Percentiles rank a stretch among this genome's conserved stretches.
Conservation (phyloP, 2,329 filamentous ascomycete genomes). For the Penicillium paneum region DNA sequence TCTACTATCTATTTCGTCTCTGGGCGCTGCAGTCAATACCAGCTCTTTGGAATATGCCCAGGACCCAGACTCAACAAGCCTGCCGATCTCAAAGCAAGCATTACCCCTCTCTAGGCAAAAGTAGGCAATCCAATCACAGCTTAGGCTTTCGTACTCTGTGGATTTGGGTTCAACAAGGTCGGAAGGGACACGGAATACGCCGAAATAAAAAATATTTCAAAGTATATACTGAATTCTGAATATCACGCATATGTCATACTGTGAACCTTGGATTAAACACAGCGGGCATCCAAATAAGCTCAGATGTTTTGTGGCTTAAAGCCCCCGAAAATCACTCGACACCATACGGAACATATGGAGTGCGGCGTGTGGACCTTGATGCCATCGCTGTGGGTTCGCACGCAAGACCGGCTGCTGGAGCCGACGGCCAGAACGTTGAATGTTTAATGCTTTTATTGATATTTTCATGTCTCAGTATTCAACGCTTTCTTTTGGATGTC, state of each 20-base stretch:
- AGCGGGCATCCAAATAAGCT: slow-evolving; percentile 1
- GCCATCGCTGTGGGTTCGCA: slow-evolving; percentile 12
- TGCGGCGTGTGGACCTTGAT: slow-evolving; percentile 3
- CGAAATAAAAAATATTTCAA: neutral
- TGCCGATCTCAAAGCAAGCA: neutral
- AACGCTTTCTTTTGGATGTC: neutral
- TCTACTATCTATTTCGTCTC: neutral
- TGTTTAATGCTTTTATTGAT: neutral
- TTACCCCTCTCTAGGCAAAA: neutral
- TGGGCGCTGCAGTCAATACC: neutral
- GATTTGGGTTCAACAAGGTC: neutral
- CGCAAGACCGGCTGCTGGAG: slow-evolving; percentile 4
- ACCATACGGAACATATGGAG: neutral
- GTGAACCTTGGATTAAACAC: neutral
- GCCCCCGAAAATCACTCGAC: neutral
- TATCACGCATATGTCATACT: neutral
- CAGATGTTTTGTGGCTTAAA: slow-evolving; percentile 1
- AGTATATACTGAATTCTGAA: neutral
- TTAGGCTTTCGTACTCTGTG: neutral
- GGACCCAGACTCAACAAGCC: neutral
- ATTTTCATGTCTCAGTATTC: neutral
- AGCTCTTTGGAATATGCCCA: neutral
- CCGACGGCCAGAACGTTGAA: neutral
- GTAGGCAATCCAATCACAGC: neutral
- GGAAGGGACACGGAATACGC: neutral